Conservation (phyloP, 768 basidiomycete species). For the Lactarius hengduanensis region DNA sequence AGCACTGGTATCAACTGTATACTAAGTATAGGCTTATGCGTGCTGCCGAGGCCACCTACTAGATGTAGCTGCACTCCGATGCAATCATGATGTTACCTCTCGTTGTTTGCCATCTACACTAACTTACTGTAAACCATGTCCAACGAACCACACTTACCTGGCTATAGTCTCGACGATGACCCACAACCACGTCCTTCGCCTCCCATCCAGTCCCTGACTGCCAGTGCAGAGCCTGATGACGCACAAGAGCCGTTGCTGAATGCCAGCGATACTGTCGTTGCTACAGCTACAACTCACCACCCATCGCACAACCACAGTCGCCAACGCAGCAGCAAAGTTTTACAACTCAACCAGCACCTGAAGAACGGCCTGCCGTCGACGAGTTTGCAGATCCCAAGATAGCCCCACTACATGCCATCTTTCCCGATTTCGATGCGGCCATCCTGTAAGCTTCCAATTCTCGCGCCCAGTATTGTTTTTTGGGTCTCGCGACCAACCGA, state of each 20-base stretch:
- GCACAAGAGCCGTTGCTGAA: background rate
- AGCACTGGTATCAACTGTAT: background rate
- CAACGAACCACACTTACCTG: constrained; percentile 4
- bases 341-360: background rate
- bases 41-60: background rate
- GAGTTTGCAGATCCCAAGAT: constrained; percentile 29
- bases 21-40: no score
- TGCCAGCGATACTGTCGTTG: background rate
- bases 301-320: background rate
- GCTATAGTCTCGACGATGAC: constrained; percentile 25
- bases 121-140: constrained; percentile 7
- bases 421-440: constrained; percentile 29
- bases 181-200: background rate
- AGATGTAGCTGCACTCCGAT: background rate
- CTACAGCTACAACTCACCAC: background rate
- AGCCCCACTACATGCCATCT: constrained; percentile 27
- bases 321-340: background rate
- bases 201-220: background rate
- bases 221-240: constrained; percentile 3
- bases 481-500: background rate
- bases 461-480: background rate
- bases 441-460: constrained; percentile 16
- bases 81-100: background rate
- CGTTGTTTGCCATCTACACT: background rate
- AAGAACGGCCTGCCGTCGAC: constrained; percentile 13